phyloP scores from a whole-genome alignment of 306 rosid species.

The Canavalia ensiformis region DNA sequence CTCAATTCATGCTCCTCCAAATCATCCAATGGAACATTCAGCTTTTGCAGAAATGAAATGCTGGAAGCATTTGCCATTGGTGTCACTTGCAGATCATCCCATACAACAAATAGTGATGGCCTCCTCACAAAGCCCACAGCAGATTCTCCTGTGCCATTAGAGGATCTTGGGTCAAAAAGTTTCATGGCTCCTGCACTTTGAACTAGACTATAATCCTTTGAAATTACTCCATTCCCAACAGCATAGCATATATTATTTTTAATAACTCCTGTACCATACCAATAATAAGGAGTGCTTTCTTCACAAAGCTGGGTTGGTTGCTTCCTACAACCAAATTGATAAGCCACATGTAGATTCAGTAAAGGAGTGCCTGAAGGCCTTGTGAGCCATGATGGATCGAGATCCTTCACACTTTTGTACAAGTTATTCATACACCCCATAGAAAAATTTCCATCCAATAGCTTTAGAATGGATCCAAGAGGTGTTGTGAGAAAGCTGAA shows the following conservation, averaged over 20 bases:
- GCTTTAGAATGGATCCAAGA: slow-evolving; percentile 35
- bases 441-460: slow-evolving; percentile 30
- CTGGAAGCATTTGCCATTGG: slow-evolving; percentile 40
- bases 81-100: slow-evolving; percentile 51
- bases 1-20: slow-evolving; percentile 49
- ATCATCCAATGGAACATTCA: slow-evolving; percentile 51
- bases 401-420: slow-evolving; percentile 47
- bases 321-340: slow-evolving; percentile 32
- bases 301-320: slow-evolving; percentile 40
- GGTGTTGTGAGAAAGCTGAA: slow-evolving; percentile 51
- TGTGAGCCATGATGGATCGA: slow-evolving; percentile 33
- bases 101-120: slow-evolving; percentile 48
- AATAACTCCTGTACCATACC: slow-evolving; percentile 41
- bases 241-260: slow-evolving; percentile 22
- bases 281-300: slow-evolving; percentile 27
- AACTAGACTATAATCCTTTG: not conserved
- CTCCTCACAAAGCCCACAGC: slow-evolving; percentile 49
- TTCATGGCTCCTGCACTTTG: not conserved
- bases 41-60: slow-evolving; percentile 46
- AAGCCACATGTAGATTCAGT: slow-evolving; percentile 26
- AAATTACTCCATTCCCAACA: slow-evolving; percentile 22
- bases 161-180: slow-evolving; percentile 48
- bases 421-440: slow-evolving; percentile 43
- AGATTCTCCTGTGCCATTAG: slow-evolving; percentile 26
- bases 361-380: slow-evolving; percentile 11